A percentile compares a stretch with the other conserved stretches of the same genome.
These are phyloP conservation scores for Pythium aphanidermatum DNA, from an alignment of 352 stramenopile genomes.

Conservation along the genomic window DNA sequence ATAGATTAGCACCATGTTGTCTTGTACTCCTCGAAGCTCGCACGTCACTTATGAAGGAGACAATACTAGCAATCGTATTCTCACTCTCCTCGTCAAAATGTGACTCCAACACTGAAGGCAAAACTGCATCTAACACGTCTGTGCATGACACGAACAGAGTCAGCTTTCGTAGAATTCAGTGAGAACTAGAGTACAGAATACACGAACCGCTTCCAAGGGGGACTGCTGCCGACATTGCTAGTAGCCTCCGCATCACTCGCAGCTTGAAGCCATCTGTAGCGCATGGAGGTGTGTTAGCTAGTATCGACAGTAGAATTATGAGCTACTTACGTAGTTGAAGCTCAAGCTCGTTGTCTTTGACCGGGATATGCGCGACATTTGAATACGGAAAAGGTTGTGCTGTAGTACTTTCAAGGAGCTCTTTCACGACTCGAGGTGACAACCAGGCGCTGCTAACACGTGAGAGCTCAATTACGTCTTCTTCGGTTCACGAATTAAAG, in stretches of 20 bases:
- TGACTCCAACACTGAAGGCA: conserved; percentile 2
- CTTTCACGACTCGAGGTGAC: conserved; percentile 8
- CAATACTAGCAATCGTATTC: not conserved
- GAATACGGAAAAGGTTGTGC: not conserved
- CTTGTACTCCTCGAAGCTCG: conserved; percentile 1
- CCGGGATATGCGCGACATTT: not conserved
- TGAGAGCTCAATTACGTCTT: too few species aligned
- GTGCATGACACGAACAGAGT: not conserved
- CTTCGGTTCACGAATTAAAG: too few species aligned
- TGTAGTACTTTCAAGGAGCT: conserved; percentile 4
- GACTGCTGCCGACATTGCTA: conserved; percentile 10
- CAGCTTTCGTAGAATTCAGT: not conserved
- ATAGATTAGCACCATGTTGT: not conserved
- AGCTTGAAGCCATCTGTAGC: conserved; percentile 16
- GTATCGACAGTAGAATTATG: not conserved
- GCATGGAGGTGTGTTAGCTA: not conserved
- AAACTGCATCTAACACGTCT: too few species aligned
- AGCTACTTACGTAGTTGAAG: conserved; percentile 11
- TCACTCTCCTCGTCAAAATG: conserved; percentile 11
- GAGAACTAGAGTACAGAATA: not conserved
- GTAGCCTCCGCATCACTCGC: conserved; percentile 10
- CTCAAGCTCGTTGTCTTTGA: conserved; percentile 7
- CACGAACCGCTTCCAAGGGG: conserved; percentile 11
- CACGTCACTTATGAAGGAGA: conserved; percentile 15
- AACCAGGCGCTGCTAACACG: conserved; percentile 1